Evolutionary conservation across 1,284 basidiomycete genomes (phyloP), one percentile per base, ranked within the genome.

Genomic region (Ustilago cynodontis): DNA sequence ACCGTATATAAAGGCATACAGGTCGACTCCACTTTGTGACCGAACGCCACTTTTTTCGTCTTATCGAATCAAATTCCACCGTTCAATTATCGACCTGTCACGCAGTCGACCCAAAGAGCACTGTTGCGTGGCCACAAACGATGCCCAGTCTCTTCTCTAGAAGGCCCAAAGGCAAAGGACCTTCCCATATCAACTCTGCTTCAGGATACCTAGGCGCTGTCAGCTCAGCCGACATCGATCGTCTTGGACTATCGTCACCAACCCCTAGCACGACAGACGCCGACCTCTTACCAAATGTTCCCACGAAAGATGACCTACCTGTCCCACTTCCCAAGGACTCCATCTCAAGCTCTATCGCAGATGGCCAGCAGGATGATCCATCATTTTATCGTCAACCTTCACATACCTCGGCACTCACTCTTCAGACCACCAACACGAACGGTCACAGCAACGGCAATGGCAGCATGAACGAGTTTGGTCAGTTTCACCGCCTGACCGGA

Each of bases 131-230:
- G n/a, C 45, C 26, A 1, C 16, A 28, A 58, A 60, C 65, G 41
- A 77, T 77, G 74, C 74, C 74, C 22, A 60, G 59, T 50, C 62
- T 77, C 59, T 77, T 77, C 33, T 77, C 69, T 18, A 43, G 70
- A 55, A 59, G 64, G 35, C 33, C 66, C 13, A 71, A 71, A 50
- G 24, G 31, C 41, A 75, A 63, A 29, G 54, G 35, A 5, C 56
- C 49, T 13, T 24, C 43, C 6, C 39, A 45, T 1, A 50, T 65
- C 41, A 22, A 22, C 24, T 47, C 51, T 1, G 52, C 55, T 20
- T 66, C 62, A n/a, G 39, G n/a, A 7, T 70, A 56, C 29, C 45
- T 43, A 5, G 67, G 64, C 18, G 72, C 66, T 22, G 49, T 76
- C 45, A 65, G 62, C 58, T 76, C 73, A 13, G 65, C 68, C 31